Percentiles rank a stretch among this genome's conserved stretches.
Evolutionary conservation across 176 grass and related monocot species (phyloP).

Genomic region (Triticum turgidum): DNA sequence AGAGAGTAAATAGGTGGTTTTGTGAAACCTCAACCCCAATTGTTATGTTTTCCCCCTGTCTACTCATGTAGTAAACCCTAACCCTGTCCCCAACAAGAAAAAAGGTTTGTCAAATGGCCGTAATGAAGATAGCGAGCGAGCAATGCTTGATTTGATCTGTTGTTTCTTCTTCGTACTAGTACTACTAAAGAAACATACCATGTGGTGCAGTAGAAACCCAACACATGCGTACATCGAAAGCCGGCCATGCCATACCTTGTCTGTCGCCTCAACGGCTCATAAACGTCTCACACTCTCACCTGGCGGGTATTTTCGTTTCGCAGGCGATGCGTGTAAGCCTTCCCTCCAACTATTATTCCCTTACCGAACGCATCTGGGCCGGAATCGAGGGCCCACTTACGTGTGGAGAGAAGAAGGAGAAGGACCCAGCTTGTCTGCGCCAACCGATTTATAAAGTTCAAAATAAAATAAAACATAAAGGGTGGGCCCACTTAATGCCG

Average conservation of each 20-base stretch:
- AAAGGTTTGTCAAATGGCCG: no score
- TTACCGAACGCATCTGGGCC: constrained; percentile 17
- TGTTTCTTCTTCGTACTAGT: no score
- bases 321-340: background rate
- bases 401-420: background rate
- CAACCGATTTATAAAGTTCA: background rate
- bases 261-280: background rate
- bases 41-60: no score
- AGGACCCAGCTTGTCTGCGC: constrained; percentile 3
- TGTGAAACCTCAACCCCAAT: no score
- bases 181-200: background rate
- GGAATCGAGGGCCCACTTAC: background rate
- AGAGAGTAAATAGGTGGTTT: no score
- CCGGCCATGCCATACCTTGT: background rate
- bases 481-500: background rate
- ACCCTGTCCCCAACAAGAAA: no score
- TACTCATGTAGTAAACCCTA: no score
- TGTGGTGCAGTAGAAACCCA: background rate
- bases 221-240: background rate
- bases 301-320: constrained; percentile 20
- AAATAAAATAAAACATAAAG: background rate
- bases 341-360: background rate
- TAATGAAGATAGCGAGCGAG: no score
- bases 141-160: no score
- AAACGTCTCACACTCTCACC: background rate